These are phyloP conservation scores for Russula brevipes DNA, from an alignment of 768 basidiomycete species.

Conservation along the genomic window DNA sequence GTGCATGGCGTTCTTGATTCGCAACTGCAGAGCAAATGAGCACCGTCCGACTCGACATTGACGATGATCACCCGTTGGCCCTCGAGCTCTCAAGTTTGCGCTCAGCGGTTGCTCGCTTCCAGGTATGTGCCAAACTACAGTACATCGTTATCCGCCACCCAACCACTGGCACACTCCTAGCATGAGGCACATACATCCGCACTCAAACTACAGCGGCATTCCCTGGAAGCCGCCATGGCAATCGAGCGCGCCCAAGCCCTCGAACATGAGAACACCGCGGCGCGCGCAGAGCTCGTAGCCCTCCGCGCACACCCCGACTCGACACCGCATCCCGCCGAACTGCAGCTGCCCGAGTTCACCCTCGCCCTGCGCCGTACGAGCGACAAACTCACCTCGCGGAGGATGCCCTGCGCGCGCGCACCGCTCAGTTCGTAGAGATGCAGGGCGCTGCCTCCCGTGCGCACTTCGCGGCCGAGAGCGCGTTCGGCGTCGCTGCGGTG, in stretches of 20 bases:
- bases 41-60: constrained; percentile 22
- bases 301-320: constrained; percentile 52
- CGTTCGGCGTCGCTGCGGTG: constrained; percentile 52
- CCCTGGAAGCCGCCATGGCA: constrained; percentile 48
- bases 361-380: constrained; percentile 63
- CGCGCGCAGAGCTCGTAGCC: constrained; percentile 50
- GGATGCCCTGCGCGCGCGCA: constrained; percentile 44
- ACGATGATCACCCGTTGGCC: constrained; percentile 37
- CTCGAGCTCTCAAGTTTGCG: constrained; percentile 37
- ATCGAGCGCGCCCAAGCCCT: constrained; percentile 45
- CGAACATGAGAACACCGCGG: constrained; percentile 53
- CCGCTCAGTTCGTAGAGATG: constrained; percentile 41
- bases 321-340: constrained; percentile 35
- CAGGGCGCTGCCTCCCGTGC: constrained; percentile 43
- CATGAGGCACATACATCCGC: constrained; percentile 66
- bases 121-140: constrained; percentile 28
- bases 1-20: not conserved
- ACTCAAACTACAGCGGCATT: constrained; percentile 59
- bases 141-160: not conserved
- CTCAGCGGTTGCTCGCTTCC: constrained; percentile 34
- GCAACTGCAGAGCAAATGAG: constrained; percentile 12
- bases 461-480: constrained; percentile 42
- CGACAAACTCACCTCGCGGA: constrained; percentile 66
- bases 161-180: constrained; percentile 39
- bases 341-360: constrained; percentile 51